Conservation (phyloP, 2,329 filamentous ascomycete species). For the Fusarium haematococcum region DNA sequence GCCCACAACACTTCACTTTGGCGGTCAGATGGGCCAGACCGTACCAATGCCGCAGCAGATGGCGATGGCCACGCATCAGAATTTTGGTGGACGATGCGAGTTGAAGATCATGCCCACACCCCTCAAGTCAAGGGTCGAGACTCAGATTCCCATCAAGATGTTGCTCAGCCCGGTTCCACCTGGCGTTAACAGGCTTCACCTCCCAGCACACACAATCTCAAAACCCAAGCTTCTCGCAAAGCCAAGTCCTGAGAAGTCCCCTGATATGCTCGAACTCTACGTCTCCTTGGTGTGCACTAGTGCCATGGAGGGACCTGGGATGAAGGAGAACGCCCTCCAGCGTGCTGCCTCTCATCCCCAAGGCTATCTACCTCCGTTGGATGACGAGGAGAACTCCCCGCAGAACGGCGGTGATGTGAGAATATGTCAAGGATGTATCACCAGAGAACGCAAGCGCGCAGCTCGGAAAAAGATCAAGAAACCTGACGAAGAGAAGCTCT, state of each 20-base stretch:
- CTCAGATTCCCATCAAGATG: conserved; percentile 91
- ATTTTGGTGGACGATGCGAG: conserved; percentile 52
- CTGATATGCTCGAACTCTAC: conserved; percentile 83
- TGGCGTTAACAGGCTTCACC: conserved; percentile 82
- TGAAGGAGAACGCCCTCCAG: conserved; percentile 75
- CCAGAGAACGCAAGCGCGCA: conserved; percentile 89
- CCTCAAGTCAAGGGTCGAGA: conserved; percentile 92
- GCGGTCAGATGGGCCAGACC: conserved; percentile 42
- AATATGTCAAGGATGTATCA: conserved; percentile 93
- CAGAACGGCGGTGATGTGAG: conserved; percentile 93
- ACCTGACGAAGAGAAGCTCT: conserved; percentile 89
- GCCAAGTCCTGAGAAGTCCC: conserved; percentile 70
- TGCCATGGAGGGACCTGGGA: conserved; percentile 81
- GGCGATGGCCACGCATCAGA: conserved; percentile 44
- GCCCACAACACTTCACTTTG: conserved; percentile 43
- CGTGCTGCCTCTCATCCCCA: conserved; percentile 59
- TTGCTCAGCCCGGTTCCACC: conserved; percentile 80
- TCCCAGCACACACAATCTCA: conserved; percentile 91
- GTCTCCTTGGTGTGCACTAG: conserved; percentile 91
- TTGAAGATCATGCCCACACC: conserved; percentile 76
- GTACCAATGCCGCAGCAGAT: conserved; percentile 49
- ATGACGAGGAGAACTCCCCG: conserved; percentile 76
- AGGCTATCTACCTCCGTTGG: conserved; percentile 50
- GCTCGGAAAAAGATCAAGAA: conserved; percentile 94
- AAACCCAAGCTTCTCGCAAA: conserved; percentile 92